Conservation (phyloP, 176 grass and related monocot species). For the Tuctoria greenei region DNA sequence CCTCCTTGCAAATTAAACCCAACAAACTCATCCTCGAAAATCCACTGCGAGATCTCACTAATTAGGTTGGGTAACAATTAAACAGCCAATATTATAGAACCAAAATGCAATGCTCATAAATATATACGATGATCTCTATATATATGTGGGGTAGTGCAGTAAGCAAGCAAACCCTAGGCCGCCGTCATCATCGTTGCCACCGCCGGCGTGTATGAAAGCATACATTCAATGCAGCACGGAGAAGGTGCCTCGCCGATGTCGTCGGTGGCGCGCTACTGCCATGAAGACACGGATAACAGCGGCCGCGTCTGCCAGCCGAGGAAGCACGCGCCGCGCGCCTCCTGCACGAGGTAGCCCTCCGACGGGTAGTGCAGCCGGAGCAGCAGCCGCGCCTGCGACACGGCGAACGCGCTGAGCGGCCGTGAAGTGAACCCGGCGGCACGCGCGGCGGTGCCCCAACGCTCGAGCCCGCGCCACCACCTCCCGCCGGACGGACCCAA, state of each 20-base stretch:
- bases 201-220: neutral
- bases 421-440: conserved; percentile 54
- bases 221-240: conserved; percentile 23
- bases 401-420: conserved; percentile 71
- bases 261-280: conserved; percentile 63
- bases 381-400: conserved; percentile 82
- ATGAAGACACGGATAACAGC: conserved; percentile 95
- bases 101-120: conserved; percentile 49
- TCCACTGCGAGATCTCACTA: conserved; percentile 37
- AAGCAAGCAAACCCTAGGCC: conserved; percentile 45
- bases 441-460: conserved; percentile 60
- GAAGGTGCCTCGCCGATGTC: conserved; percentile 20
- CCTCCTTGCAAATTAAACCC: conserved; percentile 16
- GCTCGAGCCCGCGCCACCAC: conserved; percentile 69
- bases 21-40: conserved; percentile 20
- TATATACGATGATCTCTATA: neutral
- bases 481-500: conserved; percentile 34
- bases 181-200: neutral
- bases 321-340: conserved; percentile 68
- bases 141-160: neutral
- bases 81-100: conserved; percentile 41
- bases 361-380: conserved; percentile 98
- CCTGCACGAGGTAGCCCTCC: conserved; percentile 86
- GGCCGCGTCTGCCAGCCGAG: conserved; percentile 86
- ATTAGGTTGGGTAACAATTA: neutral